Evolutionary conservation across 352 stramenopile species (phyloP), one percentile per base, ranked within the genome.

Genomic region (Phytopythium aichiense): DNA sequence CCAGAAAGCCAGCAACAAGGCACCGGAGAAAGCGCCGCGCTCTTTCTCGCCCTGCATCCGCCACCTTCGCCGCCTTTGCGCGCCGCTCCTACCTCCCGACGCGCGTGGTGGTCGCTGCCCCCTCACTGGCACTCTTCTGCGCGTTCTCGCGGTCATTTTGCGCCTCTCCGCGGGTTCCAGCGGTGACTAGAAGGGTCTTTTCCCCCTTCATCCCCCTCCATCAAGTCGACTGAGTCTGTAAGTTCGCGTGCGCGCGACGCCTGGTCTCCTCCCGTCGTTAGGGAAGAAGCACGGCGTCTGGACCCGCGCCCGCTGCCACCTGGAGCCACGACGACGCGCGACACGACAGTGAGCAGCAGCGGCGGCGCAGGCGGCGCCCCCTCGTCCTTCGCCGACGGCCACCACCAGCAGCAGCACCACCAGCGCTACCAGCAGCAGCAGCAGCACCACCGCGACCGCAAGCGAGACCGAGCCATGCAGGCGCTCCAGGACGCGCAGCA

Each of bases 401-500:
- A 58, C 54, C 55, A 60, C 38, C 54, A 30, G 60, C 62, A 58
- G 66, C 57, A 23, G 63, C 67, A 48, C 3, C 55, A 60, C 38
- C 55, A 60, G 15, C 55, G 20, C 54, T 60, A 56, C 63, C 56
- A 59, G n/a, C 54, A 59, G 12, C 54, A 30, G 60, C 62, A 58
- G 66, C 57, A 23, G 63, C 67, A 48, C 3, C 55, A 60, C 65
- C 68, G 72, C 57, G 68, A 82, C 60, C 71, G 74, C 71, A 83
- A 80, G 67, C 72, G 74, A 56, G 74, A 83, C 53, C 72, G 74
- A 58, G 72, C 73, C 53, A 82, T 91, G 81, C 81, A 91, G 67
- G 77, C 81, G 61, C 68, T 91, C 38, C 83, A 90, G 62, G 83
- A 89, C 70, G 84, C 84, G 64, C 79, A 89, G 53, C 79, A 92